Evolutionary conservation across 164 flowering plant species (phyloP), one percentile per base, ranked within the genome.

Genomic region (Stephania japonica): DNA sequence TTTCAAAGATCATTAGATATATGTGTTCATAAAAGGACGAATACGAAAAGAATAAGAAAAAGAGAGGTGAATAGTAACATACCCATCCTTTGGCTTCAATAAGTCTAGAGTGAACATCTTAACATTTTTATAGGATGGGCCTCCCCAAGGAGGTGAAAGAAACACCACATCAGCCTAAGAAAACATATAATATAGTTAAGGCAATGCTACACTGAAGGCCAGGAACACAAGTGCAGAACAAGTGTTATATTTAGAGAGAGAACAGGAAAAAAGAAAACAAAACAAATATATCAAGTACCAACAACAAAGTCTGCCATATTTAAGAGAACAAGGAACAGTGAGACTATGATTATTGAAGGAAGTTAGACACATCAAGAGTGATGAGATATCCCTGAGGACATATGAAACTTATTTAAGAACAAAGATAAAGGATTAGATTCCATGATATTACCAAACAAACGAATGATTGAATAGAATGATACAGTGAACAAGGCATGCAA

Each of bases 91-190:
- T 71, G 90, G 90, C 79, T 80, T 82, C 72, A 87, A 83, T 19
- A 84, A 70, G 74, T 85, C 87, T 68, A 87, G 90, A 67, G 86
- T 79, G 72, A 70, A 87, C n/a, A 42, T 78, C 49, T 78, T 71
- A 59, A 68, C 67, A 6, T 49, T 66, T 26, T 42, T 77, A 69
- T 87, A 87, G 53, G 81, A 50, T 77, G 90, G 90, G 53, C 90
- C 88, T 43, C 90, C 90, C 90, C 90, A 87, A 73, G 90, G 90
- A 59, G 90, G 88, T 69, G 90, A 71, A 70, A 87, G 87, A 75
- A 86, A 87, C 41, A 77, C 80, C 53, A 78, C 78, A 44, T 87
- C 85, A 24, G 81, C 90, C 90, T 86, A 71, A 43, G 19, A 27
- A 78, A 21, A 27, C 47, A 26, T 8, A 50, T 70, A 70, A 70